Evolutionary conservation across 2,329 filamentous ascomycete species (phyloP), one percentile per base, ranked within the genome.

Genomic region (Bipolaris bicolor): DNA sequence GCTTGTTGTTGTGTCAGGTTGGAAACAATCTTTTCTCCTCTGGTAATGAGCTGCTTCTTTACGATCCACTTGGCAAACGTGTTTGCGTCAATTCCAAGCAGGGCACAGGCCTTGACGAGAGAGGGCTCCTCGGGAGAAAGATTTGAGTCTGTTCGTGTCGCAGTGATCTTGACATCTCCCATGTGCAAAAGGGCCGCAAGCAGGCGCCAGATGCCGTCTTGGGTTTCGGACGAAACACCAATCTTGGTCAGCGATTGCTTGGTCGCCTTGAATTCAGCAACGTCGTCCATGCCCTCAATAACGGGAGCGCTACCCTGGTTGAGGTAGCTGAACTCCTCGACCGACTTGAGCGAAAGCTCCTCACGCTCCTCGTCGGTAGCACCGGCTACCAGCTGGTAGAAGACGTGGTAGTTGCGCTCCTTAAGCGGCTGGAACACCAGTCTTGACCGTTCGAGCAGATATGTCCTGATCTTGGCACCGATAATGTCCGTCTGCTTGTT

Each of bases 401-500:
- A 99, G 70, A 99, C 94, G 78, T 99, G 95, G 80, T 99, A 99
- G 77, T 99, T 99, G 66, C 95, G 87, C 81, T 99, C 95, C 80
- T 97, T 98, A 63, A 97, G 82, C 40, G 95, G 95, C 76, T 99
- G 95, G 78, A 98, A 99, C 16, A 98, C 95, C 70, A 99, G 83
- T 80, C 95, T 89, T 61, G 95, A 98, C 59, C 95, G 90, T 78
- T 99, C 95, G 43, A 99, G 83, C 65, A 99, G 83, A 74, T 99
- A 99, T 54, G 93, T 97, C 69, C 95, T 86, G 74, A 99, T 99
- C 81, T 96, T 96, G 55, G 95, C 95, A 67, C 95, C 95, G 73
- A 98, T 97, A 70, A 99, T 99, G 76, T 96, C 95, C 61, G 92
- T 97, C 71, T 89, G 86, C 62, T 91, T 87, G 80, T 98, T 93